Base-by-base conservation (phyloP, 768 basidiomycete genomes). In the Boletus pseudo-olivaceus region DNA sequence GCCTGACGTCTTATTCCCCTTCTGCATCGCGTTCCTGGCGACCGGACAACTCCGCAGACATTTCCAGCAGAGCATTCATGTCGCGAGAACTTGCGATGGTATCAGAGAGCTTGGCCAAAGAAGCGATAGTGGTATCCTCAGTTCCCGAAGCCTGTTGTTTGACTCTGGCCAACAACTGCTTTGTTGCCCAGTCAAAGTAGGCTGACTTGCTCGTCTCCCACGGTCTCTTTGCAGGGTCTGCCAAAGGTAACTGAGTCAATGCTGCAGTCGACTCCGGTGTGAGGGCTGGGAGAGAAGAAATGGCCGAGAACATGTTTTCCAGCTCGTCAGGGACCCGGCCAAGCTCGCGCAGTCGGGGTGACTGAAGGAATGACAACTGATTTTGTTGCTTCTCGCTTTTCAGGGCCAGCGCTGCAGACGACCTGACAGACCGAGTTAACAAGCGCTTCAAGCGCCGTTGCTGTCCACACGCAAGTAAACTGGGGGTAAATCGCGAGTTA, bases 171-270 rank as follows among this genome's bases (percentile, higher is more conserved):
- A 88, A 58, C 8, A 88, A 67, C 66, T 83, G 81, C 19, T 74
- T 73, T 1, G 84, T 73, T 1, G 87, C 90, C 92, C 92, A 94
- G 55, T 83, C 83, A 5, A 86, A 65, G 67, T 93, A 94, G 5
- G 88, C 90, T 1, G 79, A 77, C 65, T 81, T 80, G 67, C 80
- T 83, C 35, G 82, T 80, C 71, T 93, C 89, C 90, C 91, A 93
- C 10, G 79, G 79, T 38, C 84, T 80, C 66, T 89, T 89, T 1
- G 87, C 84, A 0, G 84, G 81, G 53, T 84, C 81, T 4, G 76
- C 62, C 26, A 73, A 65, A 4, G 65, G 67, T 15, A 60, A 26
- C 30, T 61, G 63, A 26, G 67, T 67, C 43, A 75, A 56, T 38
- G 76, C 69, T 33, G 75, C 62, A 23, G 76, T 67, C 10, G 73